Base-by-base conservation (phyloP, 345 rosid genomes). In the Mallotus nudiflorus region DNA sequence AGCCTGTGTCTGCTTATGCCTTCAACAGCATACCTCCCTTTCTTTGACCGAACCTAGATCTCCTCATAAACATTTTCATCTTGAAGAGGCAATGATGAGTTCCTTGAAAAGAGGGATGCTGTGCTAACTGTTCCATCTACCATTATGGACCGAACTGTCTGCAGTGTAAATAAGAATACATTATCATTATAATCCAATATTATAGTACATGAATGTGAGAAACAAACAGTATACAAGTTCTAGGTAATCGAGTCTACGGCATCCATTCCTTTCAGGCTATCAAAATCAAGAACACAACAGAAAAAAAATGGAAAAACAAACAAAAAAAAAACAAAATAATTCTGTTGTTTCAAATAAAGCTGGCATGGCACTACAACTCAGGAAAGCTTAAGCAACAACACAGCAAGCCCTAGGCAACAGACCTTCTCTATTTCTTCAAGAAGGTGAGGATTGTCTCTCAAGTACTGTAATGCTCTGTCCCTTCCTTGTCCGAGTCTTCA, bases 401-500 rank as follows among this genome's bases (percentile, higher is more conserved):
- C 20, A 13, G 35, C 45, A 27, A 46, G 46, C 48, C 16, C 9
- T 40, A 67, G 55, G 44, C 54, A 75, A 56, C 18, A 13, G 31
- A 93, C 98, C 97, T 90, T 94, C 77, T 91, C 97, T 55, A 94
- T 85, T 77, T 91, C 93, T 19, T 81, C 91, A 2, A 69, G 82
- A 50, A 86, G 82, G 76, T 70, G 50, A 65, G 91, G 93, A 71
- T 85, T 85, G 69, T 94, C 97, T 68, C 83, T 83, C 82, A 91
- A 82, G 73, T 87, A 86, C 27, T 94, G 98, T 66, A 94, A 70
- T 66, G 98, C 95, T 79, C 67, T 91, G 29, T 91, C 98, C 75
- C 97, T 89, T 75, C 97, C 97, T 83, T 94, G 98, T 50, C 98
- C 97, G 69, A 91, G 82, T 86, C 98, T 93, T 66, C 60, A 37